These are phyloP conservation scores for Tolypocladium tropicale DNA, from an alignment of 2,329 filamentous ascomycete species.

Conservation along the genomic window DNA sequence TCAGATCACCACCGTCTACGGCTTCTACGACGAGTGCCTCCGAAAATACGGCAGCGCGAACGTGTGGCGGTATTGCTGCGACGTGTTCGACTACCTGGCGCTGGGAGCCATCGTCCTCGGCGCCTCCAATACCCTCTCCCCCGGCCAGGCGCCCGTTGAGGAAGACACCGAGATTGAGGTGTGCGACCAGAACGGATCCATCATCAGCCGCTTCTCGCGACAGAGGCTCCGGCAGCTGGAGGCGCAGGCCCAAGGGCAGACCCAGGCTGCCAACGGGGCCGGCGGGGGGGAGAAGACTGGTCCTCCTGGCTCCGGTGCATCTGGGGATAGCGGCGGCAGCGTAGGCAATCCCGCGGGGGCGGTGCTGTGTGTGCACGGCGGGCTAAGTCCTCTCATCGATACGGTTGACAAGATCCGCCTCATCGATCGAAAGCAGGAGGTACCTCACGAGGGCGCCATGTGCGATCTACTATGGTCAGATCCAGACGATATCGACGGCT, in stretches of 20 bases:
- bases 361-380: conserved; percentile 91
- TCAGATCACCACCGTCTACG: conserved; percentile 95
- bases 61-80: conserved; percentile 94
- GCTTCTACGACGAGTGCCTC: conserved; percentile 95
- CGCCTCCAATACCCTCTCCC: conserved; percentile 55
- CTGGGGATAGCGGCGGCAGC: conserved; percentile 55
- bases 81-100: conserved; percentile 94
- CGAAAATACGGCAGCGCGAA: conserved; percentile 95
- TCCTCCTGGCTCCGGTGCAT: conserved; percentile 70
- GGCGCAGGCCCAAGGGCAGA: conserved; percentile 12
- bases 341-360: conserved; percentile 64
- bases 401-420: conserved; percentile 91
- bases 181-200: conserved; percentile 70
- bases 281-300: conserved; percentile 38
- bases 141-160: conserved; percentile 42
- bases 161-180: conserved; percentile 88
- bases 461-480: conserved; percentile 98
- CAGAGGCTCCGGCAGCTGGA: conserved; percentile 18
- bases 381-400: conserved; percentile 82
- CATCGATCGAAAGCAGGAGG: conserved; percentile 93
- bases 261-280: conserved; percentile 1
- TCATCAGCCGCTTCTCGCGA: conserved; percentile 63
- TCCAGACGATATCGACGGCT: conserved; percentile 94
- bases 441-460: conserved; percentile 97
- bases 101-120: conserved; percentile 86